Percentiles rank a stretch among this genome's conserved stretches.
These are phyloP conservation scores for Cucurbita moschata DNA, from an alignment of 306 rosid species.

Conservation along the genomic window DNA sequence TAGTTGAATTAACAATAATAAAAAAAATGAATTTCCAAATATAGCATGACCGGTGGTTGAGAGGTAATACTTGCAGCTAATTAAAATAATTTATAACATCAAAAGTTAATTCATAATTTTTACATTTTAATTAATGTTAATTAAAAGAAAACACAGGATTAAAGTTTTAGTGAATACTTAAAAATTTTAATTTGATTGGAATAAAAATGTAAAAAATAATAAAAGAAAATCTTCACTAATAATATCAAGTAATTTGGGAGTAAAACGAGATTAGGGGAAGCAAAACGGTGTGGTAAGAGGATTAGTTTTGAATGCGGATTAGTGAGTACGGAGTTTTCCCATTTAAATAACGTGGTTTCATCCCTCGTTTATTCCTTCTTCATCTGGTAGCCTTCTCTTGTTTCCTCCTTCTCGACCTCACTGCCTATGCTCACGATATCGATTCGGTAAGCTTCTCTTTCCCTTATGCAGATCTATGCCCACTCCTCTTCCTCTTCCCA, in stretches of 20 bases:
- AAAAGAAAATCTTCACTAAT: too few species aligned
- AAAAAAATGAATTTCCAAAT: too few species aligned
- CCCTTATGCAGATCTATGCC: neutral
- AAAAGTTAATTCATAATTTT: too few species aligned
- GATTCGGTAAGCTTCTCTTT: neutral
- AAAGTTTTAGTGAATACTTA: too few species aligned
- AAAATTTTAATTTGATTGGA: too few species aligned
- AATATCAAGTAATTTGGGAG: neutral
- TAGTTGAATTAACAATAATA: too few species aligned
- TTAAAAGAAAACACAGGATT: too few species aligned
- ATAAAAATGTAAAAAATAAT: too few species aligned
- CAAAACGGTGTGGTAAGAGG: neutral
- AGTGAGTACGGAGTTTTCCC: neutral
- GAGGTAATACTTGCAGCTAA: too few species aligned
- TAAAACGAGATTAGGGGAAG: neutral
- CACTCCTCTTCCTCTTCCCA: neutral
- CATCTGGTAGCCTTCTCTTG: neutral
- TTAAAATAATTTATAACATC: too few species aligned
- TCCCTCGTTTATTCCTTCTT: neutral
- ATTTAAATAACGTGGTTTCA: neutral
- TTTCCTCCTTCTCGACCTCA: neutral
- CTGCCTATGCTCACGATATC: neutral
- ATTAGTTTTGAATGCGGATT: neutral
- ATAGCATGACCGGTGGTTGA: too few species aligned
- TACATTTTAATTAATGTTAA: too few species aligned